These are phyloP conservation scores for Hygrophoropsis aurantiaca DNA, from an alignment of 768 basidiomycete genomes.

Conservation along the genomic window DNA sequence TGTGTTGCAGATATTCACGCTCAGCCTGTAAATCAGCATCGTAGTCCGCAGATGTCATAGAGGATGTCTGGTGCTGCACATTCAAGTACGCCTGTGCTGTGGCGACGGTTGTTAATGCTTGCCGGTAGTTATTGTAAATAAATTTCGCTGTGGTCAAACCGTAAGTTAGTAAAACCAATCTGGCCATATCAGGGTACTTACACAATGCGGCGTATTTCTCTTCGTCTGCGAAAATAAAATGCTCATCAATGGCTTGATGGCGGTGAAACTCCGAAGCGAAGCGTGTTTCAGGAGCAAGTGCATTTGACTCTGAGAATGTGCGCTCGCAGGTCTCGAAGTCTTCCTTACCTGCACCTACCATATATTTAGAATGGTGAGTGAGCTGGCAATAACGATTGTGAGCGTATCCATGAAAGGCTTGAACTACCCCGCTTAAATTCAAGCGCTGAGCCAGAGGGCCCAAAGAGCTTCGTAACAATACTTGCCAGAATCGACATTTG, in stretches of 20 bases:
- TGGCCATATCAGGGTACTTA: conserved; percentile 33
- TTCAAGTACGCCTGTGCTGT: no score
- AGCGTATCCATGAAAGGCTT: conserved; percentile 35
- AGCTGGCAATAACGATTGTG: conserved; percentile 35
- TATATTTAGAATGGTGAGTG: conserved; percentile 27
- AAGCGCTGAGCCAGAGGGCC: not conserved
- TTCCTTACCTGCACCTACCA: conserved; percentile 17
- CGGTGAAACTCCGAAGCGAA: no score
- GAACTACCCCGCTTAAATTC: not conserved
- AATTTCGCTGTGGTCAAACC: conserved; percentile 14
- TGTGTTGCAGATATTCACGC: not conserved
- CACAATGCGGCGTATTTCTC: no score
- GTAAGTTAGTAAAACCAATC: conserved; percentile 31
- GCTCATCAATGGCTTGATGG: no score
- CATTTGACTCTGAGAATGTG: no score
- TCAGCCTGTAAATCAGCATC: not conserved
- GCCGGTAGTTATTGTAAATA: not conserved
- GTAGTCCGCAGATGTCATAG: no score
- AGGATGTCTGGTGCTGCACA: no score
- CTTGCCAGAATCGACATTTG: not conserved
- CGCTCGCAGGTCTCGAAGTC: no score
- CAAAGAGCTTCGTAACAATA: not conserved
- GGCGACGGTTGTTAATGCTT: not conserved
- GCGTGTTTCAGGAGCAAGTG: no score
- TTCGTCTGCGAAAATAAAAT: conserved; percentile 2